Evolutionary conservation across 1,284 basidiomycete genomes (phyloP).

Genomic region (Cystobasidium sp.): DNA sequence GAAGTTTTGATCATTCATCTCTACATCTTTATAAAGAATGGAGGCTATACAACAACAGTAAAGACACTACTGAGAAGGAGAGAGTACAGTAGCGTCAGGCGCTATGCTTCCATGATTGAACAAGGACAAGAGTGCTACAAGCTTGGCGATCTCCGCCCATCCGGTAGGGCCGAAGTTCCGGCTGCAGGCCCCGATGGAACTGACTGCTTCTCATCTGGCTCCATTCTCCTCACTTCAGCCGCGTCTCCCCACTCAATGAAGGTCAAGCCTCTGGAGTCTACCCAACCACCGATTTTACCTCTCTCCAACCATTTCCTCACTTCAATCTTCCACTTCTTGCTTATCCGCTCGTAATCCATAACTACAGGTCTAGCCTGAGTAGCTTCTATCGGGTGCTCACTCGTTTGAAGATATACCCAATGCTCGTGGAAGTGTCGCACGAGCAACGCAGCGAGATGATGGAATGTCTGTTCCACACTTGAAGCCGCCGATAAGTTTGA

Average conservation of each 20-base stretch:
- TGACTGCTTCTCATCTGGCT: constrained; percentile 5
- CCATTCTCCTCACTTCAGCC: neutral
- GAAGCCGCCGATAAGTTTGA: neutral
- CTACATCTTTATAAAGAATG: no score
- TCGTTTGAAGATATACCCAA: constrained; percentile 36
- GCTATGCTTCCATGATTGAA: no score
- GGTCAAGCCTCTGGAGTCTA: constrained; percentile 24
- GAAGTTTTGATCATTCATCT: no score
- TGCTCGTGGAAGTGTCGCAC: constrained; percentile 34
- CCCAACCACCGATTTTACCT: constrained; percentile 34
- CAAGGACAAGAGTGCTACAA: no score
- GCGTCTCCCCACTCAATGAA: constrained; percentile 27
- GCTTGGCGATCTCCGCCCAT: no score
- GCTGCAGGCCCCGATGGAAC: neutral
- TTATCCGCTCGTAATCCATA: constrained; percentile 42
- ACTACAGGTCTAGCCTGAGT: constrained; percentile 22
- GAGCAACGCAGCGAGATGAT: constrained; percentile 15
- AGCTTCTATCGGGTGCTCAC: constrained; percentile 19
- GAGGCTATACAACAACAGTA: no score
- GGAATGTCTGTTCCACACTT: constrained; percentile 20
- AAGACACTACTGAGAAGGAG: no score
- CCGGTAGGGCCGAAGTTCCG: neutral
- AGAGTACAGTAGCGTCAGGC: no score
- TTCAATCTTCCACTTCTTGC: constrained; percentile 31
- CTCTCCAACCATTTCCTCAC: constrained; percentile 36